Evolutionary conservation across 345 rosid genomes (phyloP).

Genomic region (Citrus glauca): DNA sequence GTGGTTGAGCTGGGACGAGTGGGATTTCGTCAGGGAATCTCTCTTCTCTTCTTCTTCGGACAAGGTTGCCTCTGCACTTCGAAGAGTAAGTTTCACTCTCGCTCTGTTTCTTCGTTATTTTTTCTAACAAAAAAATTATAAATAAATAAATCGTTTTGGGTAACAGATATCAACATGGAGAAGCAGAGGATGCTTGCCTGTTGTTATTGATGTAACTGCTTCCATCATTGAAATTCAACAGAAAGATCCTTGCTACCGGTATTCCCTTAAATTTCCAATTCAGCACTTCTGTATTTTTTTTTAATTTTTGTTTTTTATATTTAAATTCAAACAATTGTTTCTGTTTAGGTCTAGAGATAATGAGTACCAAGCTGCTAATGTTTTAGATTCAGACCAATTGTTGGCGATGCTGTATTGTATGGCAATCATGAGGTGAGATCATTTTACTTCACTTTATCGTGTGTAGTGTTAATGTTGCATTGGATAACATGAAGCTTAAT

Average conservation of each 20-base stretch:
- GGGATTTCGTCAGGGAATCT: conserved; percentile 76
- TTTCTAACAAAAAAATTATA: neutral
- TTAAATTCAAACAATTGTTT: neutral
- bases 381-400: conserved; percentile 63
- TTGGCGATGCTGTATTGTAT: conserved; percentile 74
- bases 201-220: conserved; percentile 77
- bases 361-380: conserved; percentile 37
- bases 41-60: conserved; percentile 72
- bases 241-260: conserved; percentile 74
- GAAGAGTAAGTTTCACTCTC: conserved; percentile 45
- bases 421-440: conserved; percentile 76
- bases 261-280: neutral
- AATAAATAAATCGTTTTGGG: neutral
- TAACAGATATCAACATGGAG: conserved; percentile 74
- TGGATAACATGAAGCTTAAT: neutral
- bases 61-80: conserved; percentile 48
- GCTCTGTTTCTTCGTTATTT: neutral
- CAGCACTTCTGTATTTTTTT: neutral
- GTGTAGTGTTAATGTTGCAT: neutral
- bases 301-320: neutral
- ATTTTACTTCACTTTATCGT: neutral
- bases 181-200: conserved; percentile 82
- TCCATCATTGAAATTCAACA: conserved; percentile 72
- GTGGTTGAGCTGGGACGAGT: conserved; percentile 90
- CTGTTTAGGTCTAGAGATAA: conserved; percentile 43